These are phyloP conservation scores for Trichomonascaceae sp. DNA, from an alignment of 1,139 yeast genomes.

Conservation along the genomic window DNA sequence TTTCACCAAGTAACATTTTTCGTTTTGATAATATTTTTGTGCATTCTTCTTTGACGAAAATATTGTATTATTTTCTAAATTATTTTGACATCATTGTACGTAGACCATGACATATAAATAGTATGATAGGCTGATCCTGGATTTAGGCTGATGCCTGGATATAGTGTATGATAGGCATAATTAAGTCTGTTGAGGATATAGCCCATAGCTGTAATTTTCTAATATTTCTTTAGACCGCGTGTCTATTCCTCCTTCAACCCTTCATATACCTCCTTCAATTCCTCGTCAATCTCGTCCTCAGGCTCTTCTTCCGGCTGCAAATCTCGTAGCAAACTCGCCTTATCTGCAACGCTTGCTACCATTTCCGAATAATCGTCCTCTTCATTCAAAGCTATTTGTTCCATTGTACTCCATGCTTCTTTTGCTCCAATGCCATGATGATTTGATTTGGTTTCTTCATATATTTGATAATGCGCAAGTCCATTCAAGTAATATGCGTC, in stretches of 20 bases:
- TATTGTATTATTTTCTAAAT: neutral
- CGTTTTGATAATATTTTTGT: no score
- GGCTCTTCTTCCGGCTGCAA: slow-evolving; percentile 24
- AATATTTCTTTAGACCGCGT: no score
- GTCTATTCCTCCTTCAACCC: slow-evolving; percentile 15
- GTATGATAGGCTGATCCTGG: neutral
- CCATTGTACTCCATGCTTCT: slow-evolving; percentile 27
- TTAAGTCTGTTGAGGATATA: neutral
- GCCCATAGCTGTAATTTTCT: no score
- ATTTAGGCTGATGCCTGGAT: no score
- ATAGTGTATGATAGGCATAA: no score
- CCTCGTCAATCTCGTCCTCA: slow-evolving; percentile 19
- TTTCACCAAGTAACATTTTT: neutral
- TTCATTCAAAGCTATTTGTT: slow-evolving; percentile 21
- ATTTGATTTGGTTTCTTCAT: slow-evolving; percentile 17
- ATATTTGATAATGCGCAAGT: slow-evolving; percentile 54
- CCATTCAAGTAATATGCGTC: slow-evolving; percentile 82
- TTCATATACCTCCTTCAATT: slow-evolving; percentile 18
- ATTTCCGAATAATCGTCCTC: slow-evolving; percentile 29
- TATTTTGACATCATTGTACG: neutral
- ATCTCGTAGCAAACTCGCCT: slow-evolving; percentile 36
- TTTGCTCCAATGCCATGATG: slow-evolving; percentile 30
- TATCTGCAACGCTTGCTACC: slow-evolving; percentile 24
- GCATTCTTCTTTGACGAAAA: neutral
- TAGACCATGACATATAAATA: neutral